phyloP scores from a whole-genome alignment of 345 rosid genomes.

The Eucalyptus victrix region DNA sequence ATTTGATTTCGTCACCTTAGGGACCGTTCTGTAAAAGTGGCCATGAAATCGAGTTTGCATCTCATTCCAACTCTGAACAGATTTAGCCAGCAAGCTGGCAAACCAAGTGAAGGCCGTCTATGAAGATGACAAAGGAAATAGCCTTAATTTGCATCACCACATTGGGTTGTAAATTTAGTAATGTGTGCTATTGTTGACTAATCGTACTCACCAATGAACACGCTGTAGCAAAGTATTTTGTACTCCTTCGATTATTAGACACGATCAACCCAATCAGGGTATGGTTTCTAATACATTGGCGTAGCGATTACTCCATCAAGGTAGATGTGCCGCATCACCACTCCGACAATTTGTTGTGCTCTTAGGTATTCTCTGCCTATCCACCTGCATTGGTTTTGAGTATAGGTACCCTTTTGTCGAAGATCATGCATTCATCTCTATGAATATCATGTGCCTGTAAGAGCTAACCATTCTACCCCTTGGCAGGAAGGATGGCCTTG shows the following conservation, averaged over 20 bases:
- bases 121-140: background rate
- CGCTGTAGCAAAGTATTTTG: background rate
- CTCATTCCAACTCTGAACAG: background rate
- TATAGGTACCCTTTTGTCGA: rapidly evolving
- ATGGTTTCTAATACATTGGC: background rate
- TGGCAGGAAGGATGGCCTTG: background rate
- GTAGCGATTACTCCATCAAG: rapidly evolving
- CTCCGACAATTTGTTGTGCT: background rate
- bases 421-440: background rate
- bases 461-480: background rate
- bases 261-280: background rate
- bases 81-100: background rate
- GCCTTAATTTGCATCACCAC: background rate
- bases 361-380: no score
- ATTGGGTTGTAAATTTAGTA: background rate
- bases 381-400: no score
- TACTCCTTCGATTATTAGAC: background rate
- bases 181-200: background rate
- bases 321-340: background rate
- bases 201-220: background rate
- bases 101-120: background rate
- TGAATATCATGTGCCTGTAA: rapidly evolving
- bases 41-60: background rate
- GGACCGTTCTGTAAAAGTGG: background rate
- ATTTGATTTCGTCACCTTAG: background rate